Conservation (phyloP, 208 protist species). For the Leptomonas pyrrhocoris region DNA sequence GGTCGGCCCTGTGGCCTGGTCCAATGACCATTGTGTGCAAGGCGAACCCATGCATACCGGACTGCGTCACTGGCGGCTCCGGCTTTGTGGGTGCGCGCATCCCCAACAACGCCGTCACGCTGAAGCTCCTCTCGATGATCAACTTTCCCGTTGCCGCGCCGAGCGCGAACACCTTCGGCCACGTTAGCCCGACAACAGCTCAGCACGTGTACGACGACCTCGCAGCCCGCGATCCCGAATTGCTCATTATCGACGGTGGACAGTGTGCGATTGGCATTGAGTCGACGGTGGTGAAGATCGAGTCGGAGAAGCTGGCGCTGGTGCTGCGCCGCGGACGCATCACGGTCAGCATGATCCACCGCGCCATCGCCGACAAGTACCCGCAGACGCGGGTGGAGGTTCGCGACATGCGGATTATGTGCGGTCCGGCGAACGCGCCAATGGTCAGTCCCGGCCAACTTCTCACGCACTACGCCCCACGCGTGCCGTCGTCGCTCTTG, state of each 20-base stretch:
- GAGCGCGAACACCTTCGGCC: constrained; percentile 94
- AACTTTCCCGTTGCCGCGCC: constrained; percentile 89
- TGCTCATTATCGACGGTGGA: constrained; percentile 89
- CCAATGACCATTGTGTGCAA: constrained; percentile 91
- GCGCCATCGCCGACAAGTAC: constrained; percentile 44
- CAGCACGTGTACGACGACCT: constrained; percentile 92
- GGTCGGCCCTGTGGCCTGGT: constrained; percentile 89
- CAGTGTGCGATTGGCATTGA: constrained; percentile 92
- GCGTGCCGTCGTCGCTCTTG: constrained; percentile 71
- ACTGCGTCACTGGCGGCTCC: constrained; percentile 83
- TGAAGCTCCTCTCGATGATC: constrained; percentile 66
- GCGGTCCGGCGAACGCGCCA: constrained; percentile 31
- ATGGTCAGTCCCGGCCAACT: constrained; percentile 92
- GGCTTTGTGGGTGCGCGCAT: constrained; percentile 90
- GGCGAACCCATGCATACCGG: constrained; percentile 62
- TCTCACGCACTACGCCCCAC: constrained; percentile 92
- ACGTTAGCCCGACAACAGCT: constrained; percentile 90
- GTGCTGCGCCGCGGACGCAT: constrained; percentile 84
- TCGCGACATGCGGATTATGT: constrained; percentile 69
- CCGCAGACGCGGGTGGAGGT: constrained; percentile 56
- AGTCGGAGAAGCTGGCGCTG: constrained; percentile 54
- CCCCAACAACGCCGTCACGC: constrained; percentile 73
- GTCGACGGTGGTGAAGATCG: constrained; percentile 91
- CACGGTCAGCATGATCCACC: constrained; percentile 69
- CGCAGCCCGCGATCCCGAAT: constrained; percentile 64